Percentiles rank a stretch among this genome's conserved stretches.
These are phyloP conservation scores for Dendrobium huoshanense DNA, from an alignment of 106 monocot genomes.

Conservation along the genomic window DNA sequence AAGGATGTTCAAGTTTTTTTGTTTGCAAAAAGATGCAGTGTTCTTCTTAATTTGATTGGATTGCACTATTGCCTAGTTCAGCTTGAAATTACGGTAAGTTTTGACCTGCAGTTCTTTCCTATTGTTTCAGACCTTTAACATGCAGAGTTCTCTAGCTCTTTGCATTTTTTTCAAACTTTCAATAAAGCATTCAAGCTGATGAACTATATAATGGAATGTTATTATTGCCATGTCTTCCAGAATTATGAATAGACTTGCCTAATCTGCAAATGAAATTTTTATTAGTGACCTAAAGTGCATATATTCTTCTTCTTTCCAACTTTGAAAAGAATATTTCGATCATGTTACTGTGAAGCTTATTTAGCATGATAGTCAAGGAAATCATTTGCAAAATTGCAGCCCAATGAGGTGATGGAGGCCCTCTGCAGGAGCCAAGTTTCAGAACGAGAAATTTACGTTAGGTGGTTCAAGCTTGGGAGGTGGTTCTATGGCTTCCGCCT, in stretches of 20 bases:
- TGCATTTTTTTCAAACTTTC: neutral
- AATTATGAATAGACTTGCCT: neutral
- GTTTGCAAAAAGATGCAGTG: constrained; percentile 34
- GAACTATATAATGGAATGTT: neutral
- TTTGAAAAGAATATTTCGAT: neutral
- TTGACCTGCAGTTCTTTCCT: neutral
- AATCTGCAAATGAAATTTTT: neutral
- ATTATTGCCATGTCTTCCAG: neutral
- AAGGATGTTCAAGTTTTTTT: constrained; percentile 63
- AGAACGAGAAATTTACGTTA: constrained; percentile 50
- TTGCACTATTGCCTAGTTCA: constrained; percentile 44
- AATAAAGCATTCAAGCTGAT: neutral
- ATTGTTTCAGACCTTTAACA: neutral
- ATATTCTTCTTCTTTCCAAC: neutral
- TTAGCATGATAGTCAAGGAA: neutral
- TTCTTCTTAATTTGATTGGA: constrained; percentile 69
- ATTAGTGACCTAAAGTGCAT: neutral
- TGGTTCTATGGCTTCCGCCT: constrained; percentile 90
- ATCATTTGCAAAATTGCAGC: constrained; percentile 32
- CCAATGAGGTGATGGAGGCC: constrained; percentile 36
- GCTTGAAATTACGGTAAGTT: constrained; percentile 51
- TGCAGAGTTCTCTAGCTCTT: neutral
- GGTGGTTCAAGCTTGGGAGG: constrained; percentile 65
- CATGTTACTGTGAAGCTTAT: neutral
- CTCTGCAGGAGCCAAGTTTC: constrained; percentile 38